Evolutionary conservation across 768 basidiomycete genomes (phyloP).

Genomic region (Hygrocybe coccinea): DNA sequence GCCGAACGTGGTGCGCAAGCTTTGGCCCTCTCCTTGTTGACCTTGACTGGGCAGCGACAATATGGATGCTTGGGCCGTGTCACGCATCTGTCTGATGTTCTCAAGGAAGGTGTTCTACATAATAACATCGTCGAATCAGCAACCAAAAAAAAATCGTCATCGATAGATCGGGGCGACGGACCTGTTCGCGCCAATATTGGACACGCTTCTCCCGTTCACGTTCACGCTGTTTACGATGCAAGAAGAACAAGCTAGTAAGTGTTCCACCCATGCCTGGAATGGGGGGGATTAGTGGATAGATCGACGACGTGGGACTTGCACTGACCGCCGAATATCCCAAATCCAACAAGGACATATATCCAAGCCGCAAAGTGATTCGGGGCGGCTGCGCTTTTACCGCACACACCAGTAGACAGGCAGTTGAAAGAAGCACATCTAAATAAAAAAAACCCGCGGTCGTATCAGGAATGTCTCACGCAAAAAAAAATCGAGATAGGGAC

Average conservation of each 20-base stretch:
- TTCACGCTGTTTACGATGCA: slow-evolving; percentile 69
- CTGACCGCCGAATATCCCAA: slow-evolving; percentile 71
- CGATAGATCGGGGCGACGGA: slow-evolving; percentile 20
- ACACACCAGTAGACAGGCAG: slow-evolving; percentile 57
- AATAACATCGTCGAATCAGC: neutral
- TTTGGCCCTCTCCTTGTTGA: slow-evolving; percentile 29
- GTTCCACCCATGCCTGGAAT: slow-evolving; percentile 68
- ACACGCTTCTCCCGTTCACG: slow-evolving; percentile 76
- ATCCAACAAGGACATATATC: slow-evolving; percentile 67
- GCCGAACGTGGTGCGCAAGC: slow-evolving; percentile 40
- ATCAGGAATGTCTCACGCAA: neutral
- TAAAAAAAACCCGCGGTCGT: neutral
- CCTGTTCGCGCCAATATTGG: slow-evolving; percentile 90
- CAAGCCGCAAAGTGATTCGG: slow-evolving; percentile 60
- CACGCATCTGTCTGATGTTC: slow-evolving; percentile 74
- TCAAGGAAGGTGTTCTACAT: slow-evolving; percentile 71
- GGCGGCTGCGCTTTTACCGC: slow-evolving; percentile 54
- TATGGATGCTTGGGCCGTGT: slow-evolving; percentile 64
- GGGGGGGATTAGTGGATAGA: neutral
- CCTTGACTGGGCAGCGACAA: slow-evolving; percentile 47
- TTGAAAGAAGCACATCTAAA: slow-evolving; percentile 74
- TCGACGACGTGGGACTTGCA: slow-evolving; percentile 1
- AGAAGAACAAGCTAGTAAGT: slow-evolving; percentile 59
- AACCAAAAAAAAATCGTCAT: neutral
- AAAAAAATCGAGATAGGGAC: neutral